These are phyloP conservation scores for Scheffersomyces stipitis DNA, from an alignment of 805 yeast species.

Conservation along the genomic window DNA sequence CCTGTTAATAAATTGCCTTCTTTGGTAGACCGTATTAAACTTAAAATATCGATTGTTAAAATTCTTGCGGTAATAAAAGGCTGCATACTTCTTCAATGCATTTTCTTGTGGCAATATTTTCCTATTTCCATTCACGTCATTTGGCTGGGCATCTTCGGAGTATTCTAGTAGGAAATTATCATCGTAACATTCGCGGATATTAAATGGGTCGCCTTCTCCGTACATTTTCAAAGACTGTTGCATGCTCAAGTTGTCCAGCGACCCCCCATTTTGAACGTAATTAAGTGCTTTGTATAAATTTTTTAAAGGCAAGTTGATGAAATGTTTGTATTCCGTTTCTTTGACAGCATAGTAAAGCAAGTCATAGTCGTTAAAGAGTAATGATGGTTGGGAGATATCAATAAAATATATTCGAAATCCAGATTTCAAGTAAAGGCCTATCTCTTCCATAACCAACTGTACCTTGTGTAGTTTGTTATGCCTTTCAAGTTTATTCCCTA, in stretches of 20 bases:
- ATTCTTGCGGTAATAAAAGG: constrained; percentile 33
- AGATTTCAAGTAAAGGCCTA: constrained; percentile 52
- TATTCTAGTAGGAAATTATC: background rate
- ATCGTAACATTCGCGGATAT: constrained; percentile 18
- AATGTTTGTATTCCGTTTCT: constrained; percentile 39
- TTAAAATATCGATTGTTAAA: constrained; percentile 34
- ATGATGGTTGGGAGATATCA: constrained; percentile 42
- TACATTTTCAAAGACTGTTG: constrained; percentile 5
- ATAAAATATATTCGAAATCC: constrained; percentile 49
- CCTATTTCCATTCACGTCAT: background rate
- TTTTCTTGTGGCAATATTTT: too few species aligned
- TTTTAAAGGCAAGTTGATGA: constrained; percentile 48
- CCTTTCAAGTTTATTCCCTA: constrained; percentile 1
- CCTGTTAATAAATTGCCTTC: constrained; percentile 40
- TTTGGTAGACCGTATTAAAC: constrained; percentile 41
- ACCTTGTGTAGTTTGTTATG: constrained; percentile 31
- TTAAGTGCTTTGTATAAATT: constrained; percentile 48
- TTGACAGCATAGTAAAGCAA: constrained; percentile 41
- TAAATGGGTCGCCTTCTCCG: constrained; percentile 17
- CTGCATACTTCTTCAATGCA: constrained; percentile 28
- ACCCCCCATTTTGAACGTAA: constrained; percentile 30
- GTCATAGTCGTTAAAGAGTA: constrained; percentile 42
- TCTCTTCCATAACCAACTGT: constrained; percentile 53
- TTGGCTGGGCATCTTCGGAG: background rate
- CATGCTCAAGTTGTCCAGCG: constrained; percentile 9